Evolutionary conservation across 768 basidiomycete species (phyloP).

Genomic region (Leccinum arenicola): DNA sequence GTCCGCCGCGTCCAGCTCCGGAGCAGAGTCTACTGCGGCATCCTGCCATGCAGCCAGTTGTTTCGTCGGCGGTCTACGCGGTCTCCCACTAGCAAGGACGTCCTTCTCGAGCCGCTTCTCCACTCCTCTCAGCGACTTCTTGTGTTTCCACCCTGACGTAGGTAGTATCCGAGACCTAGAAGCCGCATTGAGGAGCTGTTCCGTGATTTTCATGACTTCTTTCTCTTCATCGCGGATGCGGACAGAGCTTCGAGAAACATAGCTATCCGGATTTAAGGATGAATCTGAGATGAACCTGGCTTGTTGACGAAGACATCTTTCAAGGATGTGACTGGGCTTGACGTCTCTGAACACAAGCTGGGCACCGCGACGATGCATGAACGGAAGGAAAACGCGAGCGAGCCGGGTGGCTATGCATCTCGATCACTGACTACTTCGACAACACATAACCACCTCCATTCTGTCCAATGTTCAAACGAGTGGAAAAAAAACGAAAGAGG

Average conservation of each 20-base stretch:
- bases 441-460: neutral
- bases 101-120: constrained; percentile 37
- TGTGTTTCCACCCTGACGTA: constrained; percentile 37
- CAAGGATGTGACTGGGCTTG: constrained; percentile 12
- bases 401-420: constrained; percentile 25
- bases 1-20: constrained; percentile 12
- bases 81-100: constrained; percentile 12
- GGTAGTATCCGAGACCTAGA: constrained; percentile 24
- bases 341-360: constrained; percentile 20
- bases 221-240: constrained; percentile 4
- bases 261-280: neutral
- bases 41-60: constrained; percentile 26
- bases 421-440: neutral
- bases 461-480: constrained; percentile 70
- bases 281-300: neutral
- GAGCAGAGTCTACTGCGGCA: constrained; percentile 14
- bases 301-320: constrained; percentile 4
- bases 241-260: neutral
- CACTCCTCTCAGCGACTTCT: constrained; percentile 34
- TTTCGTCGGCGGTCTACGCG: constrained; percentile 22
- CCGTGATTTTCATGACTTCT: constrained; percentile 20
- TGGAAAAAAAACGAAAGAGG: constrained; percentile 62
- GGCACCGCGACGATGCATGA: constrained; percentile 28
- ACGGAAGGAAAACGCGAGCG: constrained; percentile 21
- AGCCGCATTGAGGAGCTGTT: constrained; percentile 35